Evolutionary conservation across 1,139 yeast genomes (phyloP), one percentile per base, ranked within the genome.

Genomic region (Yarrowia galli): DNA sequence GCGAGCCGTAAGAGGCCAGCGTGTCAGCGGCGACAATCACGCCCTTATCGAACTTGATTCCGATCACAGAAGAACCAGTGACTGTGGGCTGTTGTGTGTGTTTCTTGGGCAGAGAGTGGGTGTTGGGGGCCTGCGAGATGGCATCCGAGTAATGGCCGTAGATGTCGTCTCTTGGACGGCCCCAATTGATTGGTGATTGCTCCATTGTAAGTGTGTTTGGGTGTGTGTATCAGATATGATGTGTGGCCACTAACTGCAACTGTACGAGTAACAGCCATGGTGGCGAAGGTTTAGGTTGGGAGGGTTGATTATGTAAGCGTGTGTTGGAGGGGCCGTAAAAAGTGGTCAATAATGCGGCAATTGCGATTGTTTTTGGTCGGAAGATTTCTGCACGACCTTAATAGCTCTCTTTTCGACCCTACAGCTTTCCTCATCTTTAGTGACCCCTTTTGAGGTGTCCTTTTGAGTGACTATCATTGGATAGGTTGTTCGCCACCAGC

Each of bases 171-270:
- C 89, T 83, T 70, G 98, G 98, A 80, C 98, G 90, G 23, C 98
- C 99, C 99, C 99, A 95, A 74, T 85, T 84, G 74, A 83, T 88
- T 73, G 97, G 98, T 83, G 90, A 91, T 92, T 95, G 98, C 76
- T 95, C 91, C 99, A 95, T 93, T 69, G 65, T 20, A 22, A 43
- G 48, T 42, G 45, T 69, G 16, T 32, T 18, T 10, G 3, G 22
- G 22, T 35, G 58, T 35, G 58, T 35, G 58, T 20, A 12, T 4
- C n/a, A 18, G 56, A 7, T 23, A 12, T 23, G 23, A 54, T 38
- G 42, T 38, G 42, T 48, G 35, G 42, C 25, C 36, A 58, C 36
- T 48, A 25, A n/a, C 20, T 42, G 23, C 45, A 13, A 22, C 22
- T 28, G 32, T 28, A 28, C 32, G 1, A 28, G 32, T 28, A 1